Base-by-base conservation (phyloP, 2,329 filamentous ascomycete genomes). In the Celoporthe dispersa region DNA sequence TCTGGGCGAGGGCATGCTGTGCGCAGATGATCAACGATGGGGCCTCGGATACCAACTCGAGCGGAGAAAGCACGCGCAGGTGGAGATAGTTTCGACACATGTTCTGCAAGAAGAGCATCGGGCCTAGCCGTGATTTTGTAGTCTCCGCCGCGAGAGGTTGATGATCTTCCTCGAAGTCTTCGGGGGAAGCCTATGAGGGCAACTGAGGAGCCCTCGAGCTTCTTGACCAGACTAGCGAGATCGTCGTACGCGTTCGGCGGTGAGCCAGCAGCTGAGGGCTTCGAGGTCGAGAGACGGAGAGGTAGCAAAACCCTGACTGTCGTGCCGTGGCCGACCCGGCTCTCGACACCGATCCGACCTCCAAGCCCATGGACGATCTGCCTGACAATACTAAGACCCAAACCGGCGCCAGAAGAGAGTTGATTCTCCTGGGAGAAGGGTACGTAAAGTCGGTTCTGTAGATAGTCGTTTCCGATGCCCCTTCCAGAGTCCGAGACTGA, bases 381-480 rank as follows among this genome's bases (percentile, higher is more conserved):
- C 25, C 85, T 84, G 3, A 92, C 90, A 11, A 93, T 87, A 55
- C 87, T 90, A 35, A 93, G 78, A 0, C 91, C 91, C 0, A 93
- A 80, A 0, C 90, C 90, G 0, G 87, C 87, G 0, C 91, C 90
- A 0, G 86, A 84, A 0, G 85, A 82, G 0, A 92, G 77, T 0
- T 82, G 79, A 64, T 91, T 84, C 74, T 92, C 91, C 72, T 93
- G 91, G 0, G 83, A 78, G 71, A 92, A 92, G 0, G 90, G 88
- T 0, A 85, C 87, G 75, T 89, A 93, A 0, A 92, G 77, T 16
- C 85, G 84, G 9, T 87, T 84, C 25, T 85, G 82, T 19, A 92
- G 78, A 73, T 88, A 93, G 12, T 91, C 87, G 7, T 86, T 81
- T 0, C 85, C 85, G 44, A 93, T 93, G 2, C 91, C 91, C 57